Percentiles rank a stretch among this genome's conserved stretches.
Evolutionary conservation across 177 flowering plant species (phyloP).

Genomic region (Vitis hybrid): DNA sequence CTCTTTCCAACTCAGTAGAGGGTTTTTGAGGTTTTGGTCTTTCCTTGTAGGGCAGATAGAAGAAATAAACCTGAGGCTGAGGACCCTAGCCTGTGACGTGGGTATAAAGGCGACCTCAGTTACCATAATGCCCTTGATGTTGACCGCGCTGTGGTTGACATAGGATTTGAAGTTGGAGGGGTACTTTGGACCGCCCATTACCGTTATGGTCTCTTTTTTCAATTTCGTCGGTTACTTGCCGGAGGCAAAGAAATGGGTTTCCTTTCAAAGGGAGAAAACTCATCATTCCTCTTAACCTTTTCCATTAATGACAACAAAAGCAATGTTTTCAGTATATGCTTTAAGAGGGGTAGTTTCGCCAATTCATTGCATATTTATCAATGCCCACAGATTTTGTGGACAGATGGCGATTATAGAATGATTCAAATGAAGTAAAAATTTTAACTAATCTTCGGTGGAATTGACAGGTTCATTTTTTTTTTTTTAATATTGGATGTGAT

Average conservation of each 20-base stretch:
- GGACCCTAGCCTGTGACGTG: neutral
- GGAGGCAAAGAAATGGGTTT: neutral
- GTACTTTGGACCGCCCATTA: neutral
- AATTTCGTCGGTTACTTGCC: conserved; percentile 9
- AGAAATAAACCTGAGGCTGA: neutral
- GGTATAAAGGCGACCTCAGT: neutral
- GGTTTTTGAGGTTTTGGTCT: conserved; percentile 19
- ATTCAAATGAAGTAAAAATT: no score
- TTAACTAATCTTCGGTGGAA: no score
- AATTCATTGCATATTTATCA: no score
- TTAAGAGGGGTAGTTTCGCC: no score
- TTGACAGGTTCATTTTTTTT: no score
- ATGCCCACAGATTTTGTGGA: no score
- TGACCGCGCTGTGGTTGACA: neutral
- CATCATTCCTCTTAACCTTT: neutral
- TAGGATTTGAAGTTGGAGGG: neutral
- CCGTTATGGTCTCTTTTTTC: neutral
- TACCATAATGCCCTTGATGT: conserved; percentile 1
- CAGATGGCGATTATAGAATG: no score
- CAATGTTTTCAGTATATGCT: no score
- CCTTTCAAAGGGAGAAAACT: conserved; percentile 1
- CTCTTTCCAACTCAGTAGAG: conserved; percentile 1
- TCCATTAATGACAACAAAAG: no score
- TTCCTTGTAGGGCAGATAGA: neutral
- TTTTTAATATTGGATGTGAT: no score